A percentile compares a stretch with the other conserved stretches of the same genome.
Conservation (phyloP, 805 yeast genomes). For the Candida ficus region DNA sequence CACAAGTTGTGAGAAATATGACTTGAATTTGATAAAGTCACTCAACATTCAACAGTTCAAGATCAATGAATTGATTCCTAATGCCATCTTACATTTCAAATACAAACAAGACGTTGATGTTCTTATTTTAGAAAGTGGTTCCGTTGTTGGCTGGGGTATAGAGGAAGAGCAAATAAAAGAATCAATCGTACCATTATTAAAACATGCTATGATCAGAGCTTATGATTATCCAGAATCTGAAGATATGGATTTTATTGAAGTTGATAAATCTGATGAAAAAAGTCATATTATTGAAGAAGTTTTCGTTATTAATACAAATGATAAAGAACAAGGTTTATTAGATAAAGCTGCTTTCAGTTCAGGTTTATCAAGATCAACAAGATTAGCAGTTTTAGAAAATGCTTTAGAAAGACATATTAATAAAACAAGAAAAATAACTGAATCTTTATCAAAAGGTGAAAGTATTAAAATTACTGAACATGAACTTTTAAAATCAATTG, state of each 20-base stretch:
- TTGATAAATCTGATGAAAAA: constrained; percentile 18
- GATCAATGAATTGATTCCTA: constrained; percentile 42
- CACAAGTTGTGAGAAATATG: constrained; percentile 69
- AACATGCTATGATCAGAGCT: constrained; percentile 41
- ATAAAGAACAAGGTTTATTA: constrained; percentile 43
- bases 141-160: constrained; percentile 81
- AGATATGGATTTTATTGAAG: constrained; percentile 68
- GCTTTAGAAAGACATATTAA: constrained; percentile 65
- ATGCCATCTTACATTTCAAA: constrained; percentile 59
- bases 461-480: constrained; percentile 46
- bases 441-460: constrained; percentile 58
- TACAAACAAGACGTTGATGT: constrained; percentile 45
- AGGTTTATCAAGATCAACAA: constrained; percentile 82
- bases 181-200: constrained; percentile 48
- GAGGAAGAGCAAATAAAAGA: constrained; percentile 46
- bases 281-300: constrained; percentile 63
- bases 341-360: constrained; percentile 88
- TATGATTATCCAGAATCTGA: constrained; percentile 62
- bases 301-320: constrained; percentile 54
- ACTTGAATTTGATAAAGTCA: constrained; percentile 40
- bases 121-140: constrained; percentile 69
- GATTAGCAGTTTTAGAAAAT: constrained; percentile 74
- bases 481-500: constrained; percentile 66
- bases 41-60: constrained; percentile 28
- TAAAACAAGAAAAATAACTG: constrained; percentile 59